Evolutionary conservation across 441 rosid species (phyloP).

Genomic region (Populus hybrid): DNA sequence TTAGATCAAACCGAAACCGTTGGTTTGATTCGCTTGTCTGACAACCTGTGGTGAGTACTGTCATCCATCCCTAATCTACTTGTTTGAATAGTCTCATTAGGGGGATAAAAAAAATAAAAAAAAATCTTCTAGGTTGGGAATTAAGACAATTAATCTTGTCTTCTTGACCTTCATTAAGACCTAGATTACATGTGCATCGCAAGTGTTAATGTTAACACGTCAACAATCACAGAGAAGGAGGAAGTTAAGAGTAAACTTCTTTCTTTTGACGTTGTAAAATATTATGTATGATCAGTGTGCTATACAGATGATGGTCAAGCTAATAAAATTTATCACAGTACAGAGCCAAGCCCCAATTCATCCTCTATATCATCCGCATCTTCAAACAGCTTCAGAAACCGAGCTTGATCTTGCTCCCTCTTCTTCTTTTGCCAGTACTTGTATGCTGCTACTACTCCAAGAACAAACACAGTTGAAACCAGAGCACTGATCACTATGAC

Average conservation of each 20-base stretch:
- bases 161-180: neutral
- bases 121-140: neutral
- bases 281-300: slow-evolving; percentile 22
- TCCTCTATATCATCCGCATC: slow-evolving; percentile 82
- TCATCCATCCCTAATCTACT: too few relatives aligned
- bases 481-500: slow-evolving; percentile 35
- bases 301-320: slow-evolving; percentile 29
- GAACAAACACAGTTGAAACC: slow-evolving; percentile 41
- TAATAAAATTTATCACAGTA: slow-evolving; percentile 21
- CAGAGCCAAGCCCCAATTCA: slow-evolving; percentile 63
- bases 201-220: neutral
- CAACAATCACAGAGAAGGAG: neutral
- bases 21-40: neutral
- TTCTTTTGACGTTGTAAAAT: slow-evolving; percentile 14
- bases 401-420: slow-evolving; percentile 85
- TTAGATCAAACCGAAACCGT: neutral
- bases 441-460: slow-evolving; percentile 40
- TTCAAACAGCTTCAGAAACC: slow-evolving; percentile 82
- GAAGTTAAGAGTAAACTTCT: neutral
- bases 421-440: slow-evolving; percentile 69
- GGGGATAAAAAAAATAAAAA: neutral
- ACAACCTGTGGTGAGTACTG: too few relatives aligned
- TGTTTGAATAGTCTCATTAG: neutral
- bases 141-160: neutral
- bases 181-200: neutral